Conservation (phyloP, 306 rosid species). For the Fagus crenata region DNA sequence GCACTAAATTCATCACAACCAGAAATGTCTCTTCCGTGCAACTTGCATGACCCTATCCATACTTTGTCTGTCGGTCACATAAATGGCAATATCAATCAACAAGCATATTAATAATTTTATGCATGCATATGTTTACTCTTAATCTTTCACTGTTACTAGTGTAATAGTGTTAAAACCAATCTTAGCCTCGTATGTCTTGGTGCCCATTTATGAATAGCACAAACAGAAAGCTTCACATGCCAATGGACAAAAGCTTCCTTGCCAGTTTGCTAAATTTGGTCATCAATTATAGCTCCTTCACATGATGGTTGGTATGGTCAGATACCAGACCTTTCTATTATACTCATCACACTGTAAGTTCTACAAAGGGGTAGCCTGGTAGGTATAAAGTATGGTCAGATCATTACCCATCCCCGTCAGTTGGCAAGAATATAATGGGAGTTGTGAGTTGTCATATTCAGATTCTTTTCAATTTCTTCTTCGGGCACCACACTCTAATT, state of each 20-base stretch:
- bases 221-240: not conserved
- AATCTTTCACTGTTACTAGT: too few species aligned
- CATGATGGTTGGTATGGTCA: not conserved
- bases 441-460: too few species aligned
- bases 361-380: not conserved
- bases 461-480: too few species aligned
- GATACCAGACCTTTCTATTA: not conserved
- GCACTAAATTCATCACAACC: slow-evolving; percentile 27
- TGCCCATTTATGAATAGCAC: not conserved
- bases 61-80: slow-evolving; percentile 33
- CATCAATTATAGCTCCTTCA: slow-evolving; percentile 1
- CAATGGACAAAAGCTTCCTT: not conserved
- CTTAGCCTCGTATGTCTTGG: too few species aligned
- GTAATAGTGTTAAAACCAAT: too few species aligned
- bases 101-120: slow-evolving; percentile 17
- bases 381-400: not conserved
- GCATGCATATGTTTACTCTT: too few species aligned
- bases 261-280: not conserved
- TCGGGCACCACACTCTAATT: too few species aligned
- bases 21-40: slow-evolving; percentile 18
- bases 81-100: slow-evolving; percentile 26
- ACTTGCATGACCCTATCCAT: slow-evolving; percentile 31
- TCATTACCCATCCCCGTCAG: too few species aligned
- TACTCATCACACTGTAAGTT: not conserved
- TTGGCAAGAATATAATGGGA: too few species aligned